These are phyloP conservation scores for Oryza officinalis DNA, from an alignment of 176 grass and related monocot species.

Conservation along the genomic window DNA sequence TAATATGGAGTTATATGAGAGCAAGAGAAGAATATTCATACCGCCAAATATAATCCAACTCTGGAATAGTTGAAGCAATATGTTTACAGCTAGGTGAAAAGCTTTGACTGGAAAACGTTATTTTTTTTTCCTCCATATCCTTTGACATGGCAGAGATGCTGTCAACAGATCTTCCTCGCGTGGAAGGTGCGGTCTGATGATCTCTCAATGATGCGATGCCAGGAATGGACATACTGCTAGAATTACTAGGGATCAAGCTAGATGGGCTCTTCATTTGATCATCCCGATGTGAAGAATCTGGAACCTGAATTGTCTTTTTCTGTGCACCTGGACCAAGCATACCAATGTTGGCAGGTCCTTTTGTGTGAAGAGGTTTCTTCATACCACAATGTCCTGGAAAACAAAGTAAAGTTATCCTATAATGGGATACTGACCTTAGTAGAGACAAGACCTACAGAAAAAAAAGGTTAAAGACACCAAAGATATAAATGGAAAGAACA, in stretches of 20 bases:
- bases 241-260: constrained; percentile 42
- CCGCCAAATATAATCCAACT: constrained; percentile 81
- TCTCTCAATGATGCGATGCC: constrained; percentile 10
- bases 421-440: constrained; percentile 1
- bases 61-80: constrained; percentile 61
- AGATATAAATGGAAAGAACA: not conserved
- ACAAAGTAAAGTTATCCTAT: constrained; percentile 32
- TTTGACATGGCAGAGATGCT: constrained; percentile 21
- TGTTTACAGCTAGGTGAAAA: constrained; percentile 42
- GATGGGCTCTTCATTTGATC: constrained; percentile 46
- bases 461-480: not conserved
- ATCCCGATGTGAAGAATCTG: constrained; percentile 40
- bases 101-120: constrained; percentile 16
- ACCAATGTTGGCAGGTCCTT: constrained; percentile 33
- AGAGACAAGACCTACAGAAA: not conserved
- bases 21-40: constrained; percentile 50
- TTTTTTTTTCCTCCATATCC: constrained; percentile 19
- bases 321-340: constrained; percentile 49
- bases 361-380: not conserved
- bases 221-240: constrained; percentile 9
- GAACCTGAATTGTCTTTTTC: constrained; percentile 40
- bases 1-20: not conserved
- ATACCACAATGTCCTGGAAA: constrained; percentile 37
- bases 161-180: not conserved
- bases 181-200: constrained; percentile 2